Evolutionary conservation across 2,329 filamentous ascomycete species (phyloP), one percentile per base, ranked within the genome.

Genomic region (Arthrobotrys sphaeroides): DNA sequence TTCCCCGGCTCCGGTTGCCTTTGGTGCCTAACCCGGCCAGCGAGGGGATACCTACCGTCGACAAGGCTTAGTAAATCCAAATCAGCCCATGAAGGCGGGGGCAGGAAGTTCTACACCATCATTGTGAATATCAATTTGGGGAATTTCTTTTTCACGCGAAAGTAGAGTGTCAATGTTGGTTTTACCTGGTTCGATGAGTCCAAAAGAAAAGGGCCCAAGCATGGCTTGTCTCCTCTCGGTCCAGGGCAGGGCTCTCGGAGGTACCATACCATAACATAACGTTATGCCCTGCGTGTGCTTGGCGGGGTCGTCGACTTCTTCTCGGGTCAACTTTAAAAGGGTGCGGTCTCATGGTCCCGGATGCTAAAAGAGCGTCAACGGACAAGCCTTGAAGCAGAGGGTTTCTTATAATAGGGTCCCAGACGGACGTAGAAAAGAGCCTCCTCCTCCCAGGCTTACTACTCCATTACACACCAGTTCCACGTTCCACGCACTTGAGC

Each of bases 11-110:
- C 51, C 28, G 43, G 62, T 67, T 74, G 13, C 51, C 51, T 55
- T 22, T 55, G 51, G 51, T 55, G 64, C 72, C 72, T 75, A 75
- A 75, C 22, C 20, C n/a, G n/a, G n/a, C n/a, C n/a, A n/a, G 20
- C 43, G 13, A 9, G 40, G 42, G 9, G 16, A 26, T 65, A 64
- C 59, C 64, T 69, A 47, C 49, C 26, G 38, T 64, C 72, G 59
- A 62, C 64, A 65, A 31, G 72, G 72, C 72, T 75, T 74, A 67
- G 64, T 61, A 67, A 69, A 75, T 64, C 47, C 69, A 69, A 75
- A 75, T 69, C 36, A 75, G 72, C 64, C 43, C 62, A 57, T 47
- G 55, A 53, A 42, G 62, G 72, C 64, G 72, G 72, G 72, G 72
- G 26, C 9, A 16, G 36, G 31, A 13, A 28, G 40, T 36, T 55